Conservation (phyloP, 495 filamentous ascomycete species). For the Astrothelium subdiscretum region DNA sequence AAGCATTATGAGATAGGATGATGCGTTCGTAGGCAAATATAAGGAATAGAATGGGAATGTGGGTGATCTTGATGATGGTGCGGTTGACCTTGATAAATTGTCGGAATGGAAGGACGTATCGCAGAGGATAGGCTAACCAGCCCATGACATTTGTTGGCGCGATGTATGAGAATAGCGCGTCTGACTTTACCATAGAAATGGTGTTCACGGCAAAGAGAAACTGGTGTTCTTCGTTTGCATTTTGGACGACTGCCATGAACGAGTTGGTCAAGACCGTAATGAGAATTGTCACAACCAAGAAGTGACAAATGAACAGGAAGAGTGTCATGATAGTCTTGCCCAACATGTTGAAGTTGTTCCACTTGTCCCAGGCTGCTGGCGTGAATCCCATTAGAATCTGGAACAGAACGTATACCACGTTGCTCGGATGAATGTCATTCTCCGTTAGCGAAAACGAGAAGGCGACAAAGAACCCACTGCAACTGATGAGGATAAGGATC, state of each 20-base stretch:
- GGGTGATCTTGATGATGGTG: slow-evolving; percentile 76
- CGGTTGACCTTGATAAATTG: slow-evolving; percentile 73
- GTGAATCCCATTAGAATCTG: slow-evolving; percentile 88
- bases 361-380: slow-evolving; percentile 59
- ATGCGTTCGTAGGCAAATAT: slow-evolving; percentile 81
- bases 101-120: slow-evolving; percentile 65
- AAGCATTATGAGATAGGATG: slow-evolving; percentile 54
- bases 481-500: slow-evolving; percentile 68
- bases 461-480: slow-evolving; percentile 88
- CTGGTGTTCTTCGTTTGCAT: slow-evolving; percentile 85
- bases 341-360: slow-evolving; percentile 66
- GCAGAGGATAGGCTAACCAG: slow-evolving; percentile 71
- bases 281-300: slow-evolving; percentile 83
- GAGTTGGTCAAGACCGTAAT: slow-evolving; percentile 89
- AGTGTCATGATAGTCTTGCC: slow-evolving; percentile 62
- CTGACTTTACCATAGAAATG: slow-evolving; percentile 92
- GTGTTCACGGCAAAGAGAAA: slow-evolving; percentile 91
- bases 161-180: slow-evolving; percentile 83
- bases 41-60: slow-evolving; percentile 71
- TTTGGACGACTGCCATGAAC: slow-evolving; percentile 86
- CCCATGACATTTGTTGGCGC: slow-evolving; percentile 80
- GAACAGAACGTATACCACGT: slow-evolving; percentile 77
- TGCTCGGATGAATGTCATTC: slow-evolving; percentile 46
- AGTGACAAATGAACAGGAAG: slow-evolving; percentile 89
- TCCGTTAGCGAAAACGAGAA: slow-evolving; percentile 71